A percentile compares a stretch with the other conserved stretches of the same genome.
Conservation (phyloP, 805 yeast genomes). For the Monosporozyma siamensis region DNA sequence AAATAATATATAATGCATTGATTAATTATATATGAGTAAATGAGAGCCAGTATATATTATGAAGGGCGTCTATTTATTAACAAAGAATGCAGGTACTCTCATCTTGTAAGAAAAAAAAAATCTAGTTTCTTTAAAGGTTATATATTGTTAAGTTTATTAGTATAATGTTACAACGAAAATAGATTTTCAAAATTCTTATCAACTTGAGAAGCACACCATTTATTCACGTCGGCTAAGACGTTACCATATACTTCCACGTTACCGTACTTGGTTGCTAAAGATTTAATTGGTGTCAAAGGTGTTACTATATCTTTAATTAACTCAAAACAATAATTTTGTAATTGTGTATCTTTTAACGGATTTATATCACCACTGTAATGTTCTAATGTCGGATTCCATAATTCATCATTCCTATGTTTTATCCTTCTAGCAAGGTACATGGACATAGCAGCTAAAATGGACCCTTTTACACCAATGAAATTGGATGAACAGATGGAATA, state of each 20-base stretch:
- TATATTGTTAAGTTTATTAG: neutral
- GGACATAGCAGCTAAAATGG: conserved; percentile 77
- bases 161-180: conserved; percentile 5
- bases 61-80: too few relatives aligned
- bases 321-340: conserved; percentile 18
- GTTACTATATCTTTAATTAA: conserved; percentile 21
- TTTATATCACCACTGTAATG: conserved; percentile 25
- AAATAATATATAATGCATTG: neutral
- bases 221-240: conserved; percentile 4
- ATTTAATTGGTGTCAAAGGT: conserved; percentile 24
- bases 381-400: conserved; percentile 20
- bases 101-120: neutral
- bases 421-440: conserved; percentile 75
- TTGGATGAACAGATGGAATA: conserved; percentile 65
- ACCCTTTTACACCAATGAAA: conserved; percentile 66
- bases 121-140: neutral
- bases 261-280: conserved; percentile 21
- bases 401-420: conserved; percentile 16
- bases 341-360: conserved; percentile 14
- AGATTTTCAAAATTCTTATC: conserved; percentile 5
- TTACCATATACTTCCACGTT: conserved; percentile 13
- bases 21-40: neutral
- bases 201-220: conserved; percentile 8
- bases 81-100: neutral
- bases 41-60: too few relatives aligned